phyloP scores from a whole-genome alignment of 1,284 basidiomycete species.

The Papiliotrema terrestris region DNA sequence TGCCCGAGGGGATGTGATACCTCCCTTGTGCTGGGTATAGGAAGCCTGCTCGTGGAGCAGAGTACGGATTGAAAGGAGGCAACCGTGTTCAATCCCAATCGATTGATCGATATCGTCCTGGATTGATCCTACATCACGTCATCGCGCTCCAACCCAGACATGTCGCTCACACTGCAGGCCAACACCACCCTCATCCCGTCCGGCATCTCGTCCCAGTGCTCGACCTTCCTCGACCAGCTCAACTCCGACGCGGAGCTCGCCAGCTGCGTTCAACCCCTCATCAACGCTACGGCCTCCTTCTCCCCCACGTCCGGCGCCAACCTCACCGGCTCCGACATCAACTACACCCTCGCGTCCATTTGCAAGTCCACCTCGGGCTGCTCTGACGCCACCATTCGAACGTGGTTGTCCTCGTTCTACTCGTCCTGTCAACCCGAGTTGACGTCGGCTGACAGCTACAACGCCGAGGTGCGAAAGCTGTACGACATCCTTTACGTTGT shows the following conservation, averaged over 20 bases:
- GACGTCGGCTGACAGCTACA: constrained; percentile 50
- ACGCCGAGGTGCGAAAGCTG: constrained; percentile 54
- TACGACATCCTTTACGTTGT: constrained; percentile 79
- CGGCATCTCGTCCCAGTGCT: constrained; percentile 60
- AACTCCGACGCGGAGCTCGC: constrained; percentile 60
- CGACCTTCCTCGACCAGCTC: constrained; percentile 59
- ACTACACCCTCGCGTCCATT: constrained; percentile 57
- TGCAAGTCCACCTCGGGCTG: constrained; percentile 59
- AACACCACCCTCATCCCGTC: constrained; percentile 51
- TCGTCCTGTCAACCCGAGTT: constrained; percentile 67
- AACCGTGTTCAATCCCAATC: no score
- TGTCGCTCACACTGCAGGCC: neutral
- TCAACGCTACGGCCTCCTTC: constrained; percentile 61
- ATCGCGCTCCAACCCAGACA: no score
- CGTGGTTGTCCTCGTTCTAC: constrained; percentile 65
- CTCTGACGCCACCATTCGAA: constrained; percentile 58
- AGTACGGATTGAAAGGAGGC: no score
- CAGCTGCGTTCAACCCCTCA: constrained; percentile 64
- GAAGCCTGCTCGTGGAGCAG: no score
- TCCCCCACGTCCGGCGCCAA: constrained; percentile 55
- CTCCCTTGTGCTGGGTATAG: no score
- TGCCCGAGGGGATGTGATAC: no score
- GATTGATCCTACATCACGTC: no score
- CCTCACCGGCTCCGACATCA: constrained; percentile 55
- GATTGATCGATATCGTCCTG: no score